Evolutionary conservation across 768 basidiomycete genomes (phyloP), one percentile per base, ranked within the genome.

Genomic region (Tulasnella sp.): DNA sequence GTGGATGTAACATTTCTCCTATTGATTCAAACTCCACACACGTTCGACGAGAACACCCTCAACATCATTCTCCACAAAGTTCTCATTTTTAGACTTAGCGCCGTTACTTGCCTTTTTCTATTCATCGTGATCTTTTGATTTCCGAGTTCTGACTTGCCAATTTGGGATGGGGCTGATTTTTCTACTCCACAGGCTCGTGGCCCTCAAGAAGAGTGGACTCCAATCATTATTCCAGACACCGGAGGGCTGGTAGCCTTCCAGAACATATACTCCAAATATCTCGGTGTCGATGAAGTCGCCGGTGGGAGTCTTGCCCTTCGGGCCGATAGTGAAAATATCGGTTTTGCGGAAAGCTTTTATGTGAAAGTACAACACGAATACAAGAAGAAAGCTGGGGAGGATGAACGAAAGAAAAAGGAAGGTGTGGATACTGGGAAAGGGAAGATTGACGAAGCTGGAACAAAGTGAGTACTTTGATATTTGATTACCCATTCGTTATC

Each of bases 191-290:
- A 49, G 60, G 90, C 90, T 24, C 75, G 90, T 28, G 91, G 90
- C 1, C 83, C 86, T 3, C 87, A 93, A 64, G 90, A 95, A 64
- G 90, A 92, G 65, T 95, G 89, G 86, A 84, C 83, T 3, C 83
- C 89, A 13, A 75, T 88, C 22, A 69, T 90, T 50, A 65, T 86
- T 20, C 77, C 83, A 8, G 85, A 84, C 53, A 34, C 15, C n/a
- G 57, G 45, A 28, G 86, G 85, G 35, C 86, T 89, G 81, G 77
- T 84, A 42, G 83, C 85, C 5, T 83, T 91, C 62, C 79, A 80
- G 77, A 89, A 81, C 64, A 72, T 86, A 8, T 91, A 92, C 60
- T 87, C 90, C 62, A 92, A 82, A 61, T 91, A 86, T 64, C 74
- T 95, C 37, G 65, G 77, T 45, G 69, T 92, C 37, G 90, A 93